A percentile compares a stretch with the other conserved stretches of the same genome.
Evolutionary conservation across 371 early-diverging fungal species (phyloP).

Genomic region (Syncephalastrum monosporum): DNA sequence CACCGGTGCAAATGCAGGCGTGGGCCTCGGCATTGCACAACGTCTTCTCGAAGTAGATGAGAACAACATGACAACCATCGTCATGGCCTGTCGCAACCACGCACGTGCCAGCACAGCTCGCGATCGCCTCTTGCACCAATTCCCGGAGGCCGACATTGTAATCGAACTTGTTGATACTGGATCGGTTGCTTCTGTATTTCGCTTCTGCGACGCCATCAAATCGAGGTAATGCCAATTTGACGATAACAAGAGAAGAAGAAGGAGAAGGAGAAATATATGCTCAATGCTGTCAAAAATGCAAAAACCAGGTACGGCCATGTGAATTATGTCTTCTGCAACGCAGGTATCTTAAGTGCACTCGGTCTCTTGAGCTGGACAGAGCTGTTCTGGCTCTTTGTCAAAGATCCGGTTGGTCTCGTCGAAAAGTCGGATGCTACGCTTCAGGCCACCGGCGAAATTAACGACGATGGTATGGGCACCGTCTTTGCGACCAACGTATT

Average conservation of each 20-base stretch:
- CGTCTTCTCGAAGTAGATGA: constrained; percentile 48
- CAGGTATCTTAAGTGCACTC: constrained; percentile 68
- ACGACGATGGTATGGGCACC: constrained; percentile 69
- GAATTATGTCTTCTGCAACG: constrained; percentile 78
- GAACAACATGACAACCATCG: constrained; percentile 35
- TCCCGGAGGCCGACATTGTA: constrained; percentile 40
- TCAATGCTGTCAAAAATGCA: not conserved
- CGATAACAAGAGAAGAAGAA: not conserved
- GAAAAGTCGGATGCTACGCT: constrained; percentile 65
- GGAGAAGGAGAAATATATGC: constrained; percentile 2
- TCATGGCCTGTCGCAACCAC: constrained; percentile 77
- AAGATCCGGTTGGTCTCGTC: constrained; percentile 59
- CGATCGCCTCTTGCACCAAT: constrained; percentile 38
- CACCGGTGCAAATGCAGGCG: constrained; percentile 72
- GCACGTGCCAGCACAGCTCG: constrained; percentile 60
- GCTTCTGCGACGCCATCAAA: constrained; percentile 22
- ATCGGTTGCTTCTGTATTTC: constrained; percentile 44
- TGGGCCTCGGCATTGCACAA: constrained; percentile 74
- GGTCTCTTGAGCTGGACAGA: constrained; percentile 49
- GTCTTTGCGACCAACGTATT: constrained; percentile 84
- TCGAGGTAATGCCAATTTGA: constrained; percentile 16
- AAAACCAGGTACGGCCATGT: constrained; percentile 45
- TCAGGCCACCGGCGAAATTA: constrained; percentile 63
- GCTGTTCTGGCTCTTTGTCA: constrained; percentile 47
- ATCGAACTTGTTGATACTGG: constrained; percentile 61